phyloP scores from a whole-genome alignment of 108 stramenopile species.

The Nitzschia sp. region DNA sequence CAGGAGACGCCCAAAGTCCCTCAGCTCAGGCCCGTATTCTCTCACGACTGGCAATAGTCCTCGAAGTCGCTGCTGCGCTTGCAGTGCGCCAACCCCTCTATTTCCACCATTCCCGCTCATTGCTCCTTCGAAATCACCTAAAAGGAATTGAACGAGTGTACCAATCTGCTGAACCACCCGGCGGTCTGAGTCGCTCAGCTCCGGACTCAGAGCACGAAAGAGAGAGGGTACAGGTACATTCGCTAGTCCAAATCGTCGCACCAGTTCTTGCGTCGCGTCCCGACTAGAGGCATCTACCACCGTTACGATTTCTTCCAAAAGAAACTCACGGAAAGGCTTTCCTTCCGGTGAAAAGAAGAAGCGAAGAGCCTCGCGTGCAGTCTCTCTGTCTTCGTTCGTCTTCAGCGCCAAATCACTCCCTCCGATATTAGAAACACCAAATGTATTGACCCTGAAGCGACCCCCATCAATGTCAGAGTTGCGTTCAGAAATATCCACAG shows the following conservation, averaged over 20 bases:
- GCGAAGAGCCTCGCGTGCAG: slow-evolving; percentile 81
- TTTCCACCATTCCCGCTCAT: slow-evolving; percentile 9
- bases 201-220: slow-evolving; percentile 69
- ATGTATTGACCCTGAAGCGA: slow-evolving; percentile 43
- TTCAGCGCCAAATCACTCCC: slow-evolving; percentile 23
- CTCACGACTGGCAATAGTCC: slow-evolving; percentile 69
- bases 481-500: slow-evolving; percentile 58
- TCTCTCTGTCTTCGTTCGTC: slow-evolving; percentile 59
- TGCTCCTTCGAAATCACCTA: slow-evolving; percentile 76
- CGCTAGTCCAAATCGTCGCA: slow-evolving; percentile 48
- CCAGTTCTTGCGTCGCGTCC: slow-evolving; percentile 65
- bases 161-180: slow-evolving; percentile 77
- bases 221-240: slow-evolving; percentile 74
- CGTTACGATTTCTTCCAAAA: slow-evolving; percentile 87
- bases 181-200: slow-evolving; percentile 61
- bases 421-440: slow-evolving; percentile 6
- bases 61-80: slow-evolving; percentile 42
- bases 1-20: slow-evolving; percentile 67
- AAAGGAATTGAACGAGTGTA: slow-evolving; percentile 70
- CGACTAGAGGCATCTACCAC: slow-evolving; percentile 80
- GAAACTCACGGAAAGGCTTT: slow-evolving; percentile 87
- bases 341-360: slow-evolving; percentile 95
- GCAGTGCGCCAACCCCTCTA: slow-evolving; percentile 23
- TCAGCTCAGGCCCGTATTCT: slow-evolving; percentile 75
- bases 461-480: slow-evolving; percentile 56